Percentiles rank a stretch among this genome's conserved stretches.
These are phyloP conservation scores for Penicillium sp. DNA, from an alignment of 2,329 filamentous ascomycete genomes.

Conservation along the genomic window DNA sequence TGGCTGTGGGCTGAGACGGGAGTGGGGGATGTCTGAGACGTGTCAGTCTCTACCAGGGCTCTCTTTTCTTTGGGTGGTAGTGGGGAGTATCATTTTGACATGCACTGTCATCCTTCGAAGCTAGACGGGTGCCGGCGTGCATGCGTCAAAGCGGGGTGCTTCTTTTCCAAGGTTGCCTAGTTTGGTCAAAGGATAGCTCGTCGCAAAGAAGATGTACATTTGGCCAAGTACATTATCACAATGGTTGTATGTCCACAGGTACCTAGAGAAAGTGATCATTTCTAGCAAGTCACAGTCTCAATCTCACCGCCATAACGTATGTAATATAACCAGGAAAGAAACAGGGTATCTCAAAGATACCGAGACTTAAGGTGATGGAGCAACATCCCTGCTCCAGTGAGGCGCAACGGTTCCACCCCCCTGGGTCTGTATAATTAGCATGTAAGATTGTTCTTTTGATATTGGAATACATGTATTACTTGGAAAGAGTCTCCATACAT, in stretches of 20 bases:
- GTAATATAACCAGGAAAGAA: not conserved
- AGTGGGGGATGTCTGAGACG: slow-evolving; percentile 7
- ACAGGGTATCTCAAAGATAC: not conserved
- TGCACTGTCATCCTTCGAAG: not conserved
- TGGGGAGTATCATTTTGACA: not conserved
- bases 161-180: not conserved
- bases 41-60: not conserved
- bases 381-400: slow-evolving; percentile 2
- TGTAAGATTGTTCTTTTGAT: not conserved
- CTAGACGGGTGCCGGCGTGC: not conserved
- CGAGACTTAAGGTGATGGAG: not conserved
- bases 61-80: not conserved
- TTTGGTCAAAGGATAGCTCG: not conserved
- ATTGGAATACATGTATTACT: not conserved
- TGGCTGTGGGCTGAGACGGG: slow-evolving; percentile 18
- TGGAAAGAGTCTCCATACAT: not conserved
- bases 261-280: too few species aligned
- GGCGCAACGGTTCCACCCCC: slow-evolving; percentile 24
- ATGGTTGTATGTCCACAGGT: too few species aligned
- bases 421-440: slow-evolving; percentile 9
- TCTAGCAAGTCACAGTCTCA: not conserved
- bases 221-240: not conserved
- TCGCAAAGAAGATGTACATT: not conserved
- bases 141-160: slow-evolving; percentile 1
- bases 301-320: not conserved